phyloP scores from a whole-genome alignment of 805 yeast species.

The Sporopachydermia quercuum region DNA sequence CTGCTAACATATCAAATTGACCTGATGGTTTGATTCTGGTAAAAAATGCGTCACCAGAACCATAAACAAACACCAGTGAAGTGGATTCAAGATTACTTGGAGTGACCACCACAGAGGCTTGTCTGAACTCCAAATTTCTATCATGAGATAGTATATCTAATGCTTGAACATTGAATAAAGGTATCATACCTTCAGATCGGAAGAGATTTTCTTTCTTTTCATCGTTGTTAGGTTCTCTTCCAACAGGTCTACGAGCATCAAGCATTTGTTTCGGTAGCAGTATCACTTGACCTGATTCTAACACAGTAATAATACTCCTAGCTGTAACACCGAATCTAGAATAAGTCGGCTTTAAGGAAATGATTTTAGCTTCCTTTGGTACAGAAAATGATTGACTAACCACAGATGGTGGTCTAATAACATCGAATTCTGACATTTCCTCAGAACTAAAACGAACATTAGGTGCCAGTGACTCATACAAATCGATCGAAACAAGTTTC shows the following conservation, averaged over 20 bases:
- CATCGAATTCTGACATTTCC: constrained; percentile 22
- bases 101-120: constrained; percentile 25
- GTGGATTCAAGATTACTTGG: constrained; percentile 77
- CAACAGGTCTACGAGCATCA: constrained; percentile 55
- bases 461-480: constrained; percentile 53
- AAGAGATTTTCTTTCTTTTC: constrained; percentile 47
- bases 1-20: constrained; percentile 63
- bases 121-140: constrained; percentile 24
- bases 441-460: constrained; percentile 24
- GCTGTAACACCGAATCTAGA: constrained; percentile 56
- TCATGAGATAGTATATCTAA: constrained; percentile 35
- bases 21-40: constrained; percentile 68
- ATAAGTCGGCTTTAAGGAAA: constrained; percentile 33
- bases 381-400: constrained; percentile 40
- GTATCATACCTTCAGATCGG: constrained; percentile 38
- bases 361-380: constrained; percentile 37
- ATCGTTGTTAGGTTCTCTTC: constrained; percentile 30
- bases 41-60: constrained; percentile 63
- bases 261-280: constrained; percentile 57
- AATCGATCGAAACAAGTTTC: constrained; percentile 56
- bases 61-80: constrained; percentile 41
- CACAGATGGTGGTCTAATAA: constrained; percentile 30
- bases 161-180: constrained; percentile 38
- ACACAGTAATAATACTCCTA: constrained; percentile 45
- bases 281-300: constrained; percentile 46